Percentiles rank a stretch among this genome's conserved stretches.
Evolutionary conservation across 805 yeast species (phyloP).

Genomic region (Candida yuanshanica): DNA sequence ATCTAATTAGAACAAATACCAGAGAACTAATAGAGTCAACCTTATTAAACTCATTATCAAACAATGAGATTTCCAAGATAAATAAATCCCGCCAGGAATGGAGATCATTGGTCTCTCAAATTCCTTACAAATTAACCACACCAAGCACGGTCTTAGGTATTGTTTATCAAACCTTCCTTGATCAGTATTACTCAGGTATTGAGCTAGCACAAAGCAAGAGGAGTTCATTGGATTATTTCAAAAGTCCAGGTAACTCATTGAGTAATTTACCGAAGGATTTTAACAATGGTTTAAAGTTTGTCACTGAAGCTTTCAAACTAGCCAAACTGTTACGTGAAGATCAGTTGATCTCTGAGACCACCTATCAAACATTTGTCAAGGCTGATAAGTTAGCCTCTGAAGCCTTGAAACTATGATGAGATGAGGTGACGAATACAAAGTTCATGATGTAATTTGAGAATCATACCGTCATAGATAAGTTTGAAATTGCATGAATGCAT

Average conservation of each 20-base stretch:
- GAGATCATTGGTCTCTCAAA: conserved; percentile 45
- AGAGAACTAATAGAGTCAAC: conserved; percentile 52
- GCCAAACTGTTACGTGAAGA: conserved; percentile 3
- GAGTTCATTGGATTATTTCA: conserved; percentile 1
- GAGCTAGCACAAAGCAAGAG: background rate
- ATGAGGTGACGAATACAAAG: background rate
- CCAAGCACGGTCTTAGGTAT: conserved; percentile 64
- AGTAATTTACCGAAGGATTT: conserved; percentile 5
- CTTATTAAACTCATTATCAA: conserved; percentile 44
- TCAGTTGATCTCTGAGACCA: conserved; percentile 1
- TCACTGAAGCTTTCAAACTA: conserved; percentile 5
- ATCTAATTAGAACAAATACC: conserved; percentile 43
- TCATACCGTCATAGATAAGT: no score
- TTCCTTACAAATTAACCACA: conserved; percentile 55
- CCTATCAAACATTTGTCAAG: conserved; percentile 1
- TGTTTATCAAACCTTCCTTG: conserved; percentile 39
- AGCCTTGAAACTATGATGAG: background rate
- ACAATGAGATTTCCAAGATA: conserved; percentile 54
- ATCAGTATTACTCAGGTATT: conserved; percentile 8
- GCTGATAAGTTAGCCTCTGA: conserved; percentile 5
- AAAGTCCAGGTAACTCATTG: conserved; percentile 4
- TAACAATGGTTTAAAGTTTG: conserved; percentile 6
- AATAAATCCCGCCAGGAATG: conserved; percentile 45
- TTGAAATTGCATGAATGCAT: no score
- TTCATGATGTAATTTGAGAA: background rate